A percentile compares a stretch with the other conserved stretches of the same genome.
Evolutionary conservation across 768 basidiomycete species (phyloP).

Genomic region (Pluteus cervinus): DNA sequence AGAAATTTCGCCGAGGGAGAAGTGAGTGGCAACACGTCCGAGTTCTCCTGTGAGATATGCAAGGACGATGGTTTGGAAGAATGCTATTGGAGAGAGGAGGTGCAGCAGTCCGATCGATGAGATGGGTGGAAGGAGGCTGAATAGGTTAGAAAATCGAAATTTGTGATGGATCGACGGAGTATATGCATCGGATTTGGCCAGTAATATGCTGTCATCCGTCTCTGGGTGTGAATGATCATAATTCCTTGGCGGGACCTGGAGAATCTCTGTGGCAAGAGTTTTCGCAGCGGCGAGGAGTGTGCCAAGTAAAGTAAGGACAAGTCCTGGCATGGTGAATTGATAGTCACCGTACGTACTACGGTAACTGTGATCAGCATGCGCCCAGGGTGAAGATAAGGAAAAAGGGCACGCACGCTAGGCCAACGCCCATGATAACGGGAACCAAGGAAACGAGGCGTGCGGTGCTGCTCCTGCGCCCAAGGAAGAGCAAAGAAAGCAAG

Average conservation of each 20-base stretch:
- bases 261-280: slow-evolving; percentile 84
- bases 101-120: slow-evolving; percentile 79
- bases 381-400: neutral
- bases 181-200: neutral
- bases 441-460: slow-evolving; percentile 67
- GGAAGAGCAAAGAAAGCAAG: slow-evolving; percentile 62
- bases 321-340: slow-evolving; percentile 80
- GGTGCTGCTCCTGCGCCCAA: slow-evolving; percentile 52
- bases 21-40: slow-evolving; percentile 36
- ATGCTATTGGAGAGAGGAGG: slow-evolving; percentile 88
- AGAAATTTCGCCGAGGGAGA: too few relatives aligned
- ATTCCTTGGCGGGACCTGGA: slow-evolving; percentile 39
- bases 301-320: slow-evolving; percentile 84
- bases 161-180: slow-evolving; percentile 6
- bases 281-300: slow-evolving; percentile 91
- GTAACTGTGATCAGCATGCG: neutral
- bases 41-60: slow-evolving; percentile 82
- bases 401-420: slow-evolving; percentile 64
- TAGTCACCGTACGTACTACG: slow-evolving; percentile 93
- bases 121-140: slow-evolving; percentile 10
- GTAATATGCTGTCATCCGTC: neutral
- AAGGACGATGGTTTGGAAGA: slow-evolving; percentile 76
- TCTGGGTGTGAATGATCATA: too few relatives aligned
- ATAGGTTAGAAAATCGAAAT: slow-evolving; percentile 3
- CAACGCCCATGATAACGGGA: slow-evolving; percentile 87